Base-by-base conservation (phyloP, 495 filamentous ascomycete genomes). In the Aspergillus saccharolyticus region DNA sequence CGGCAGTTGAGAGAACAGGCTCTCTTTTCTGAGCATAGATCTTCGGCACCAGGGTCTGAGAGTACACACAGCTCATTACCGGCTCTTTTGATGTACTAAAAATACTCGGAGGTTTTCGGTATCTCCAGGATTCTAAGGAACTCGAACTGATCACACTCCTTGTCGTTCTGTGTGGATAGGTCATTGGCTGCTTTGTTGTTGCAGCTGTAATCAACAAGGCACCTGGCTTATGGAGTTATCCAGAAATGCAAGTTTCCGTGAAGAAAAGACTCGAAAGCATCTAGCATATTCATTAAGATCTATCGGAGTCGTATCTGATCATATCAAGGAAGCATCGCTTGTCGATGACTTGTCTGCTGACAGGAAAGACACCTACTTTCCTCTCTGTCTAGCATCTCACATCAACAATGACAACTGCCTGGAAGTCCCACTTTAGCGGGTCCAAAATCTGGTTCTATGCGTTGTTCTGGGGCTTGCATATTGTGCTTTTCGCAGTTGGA, bases 391-490 rank as follows among this genome's bases (percentile, higher is more conserved):
- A 48, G 8, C 15, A 18, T 42, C 28, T 50, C 19, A 58, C 53
- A 64, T 42, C 21, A 64, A 63, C 56, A 44, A 39, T 43, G 48
- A 58, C 33, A 39, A 39, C 33, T 53, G 39, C 64, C 17, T 71
- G 59, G 59, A 77, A 80, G 65, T 80, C 81, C 64, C 82, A 91
- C 67, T 74, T 91, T 46, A 84, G 85, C 39, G 68, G 75, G 12
- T 74, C 77, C 25, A 92, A 90, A 70, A 61, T 95, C 21, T 33
- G 89, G 43, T 97, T 96, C 76, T 88, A 96, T 73, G 57, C 88
- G 53, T 61, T 95, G 52, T 98, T 96, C 72, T 95, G 92, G 85
- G 85, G 82, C 8, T 66, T 87, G 30, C 94, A 97, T 73, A 82
- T 87, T 69, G 86, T 78, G 18, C 67, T 96, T 21, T 97, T 99